Conservation (phyloP, 2,329 filamentous ascomycete genomes). For the Blastomyces percursus region DNA sequence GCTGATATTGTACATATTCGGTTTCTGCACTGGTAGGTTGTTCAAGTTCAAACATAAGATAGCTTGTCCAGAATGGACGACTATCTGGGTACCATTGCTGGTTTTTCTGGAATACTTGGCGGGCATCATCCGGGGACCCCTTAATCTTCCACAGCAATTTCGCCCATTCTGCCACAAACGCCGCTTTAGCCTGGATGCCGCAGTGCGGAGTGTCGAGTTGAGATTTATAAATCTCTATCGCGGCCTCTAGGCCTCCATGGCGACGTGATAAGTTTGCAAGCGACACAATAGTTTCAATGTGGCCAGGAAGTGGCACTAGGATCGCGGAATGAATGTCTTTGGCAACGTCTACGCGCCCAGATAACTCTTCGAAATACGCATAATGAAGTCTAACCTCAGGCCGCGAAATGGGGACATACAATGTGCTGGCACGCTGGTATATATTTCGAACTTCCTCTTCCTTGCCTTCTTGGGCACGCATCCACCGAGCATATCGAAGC, state of each 20-base stretch:
- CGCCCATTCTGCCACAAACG: slow-evolving; percentile 81
- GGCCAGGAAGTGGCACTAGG: slow-evolving; percentile 62
- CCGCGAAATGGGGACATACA: slow-evolving; percentile 77
- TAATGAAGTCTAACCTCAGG: slow-evolving; percentile 80
- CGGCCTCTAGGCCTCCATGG: slow-evolving; percentile 70
- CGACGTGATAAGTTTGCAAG: slow-evolving; percentile 79
- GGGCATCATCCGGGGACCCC: slow-evolving; percentile 67
- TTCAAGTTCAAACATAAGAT: slow-evolving; percentile 77
- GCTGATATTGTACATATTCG: slow-evolving; percentile 55
- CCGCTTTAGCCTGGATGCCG: slow-evolving; percentile 71
- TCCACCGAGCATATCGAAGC: slow-evolving; percentile 95
- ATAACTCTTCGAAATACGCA: slow-evolving; percentile 87
- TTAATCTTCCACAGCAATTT: slow-evolving; percentile 77
- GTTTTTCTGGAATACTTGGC: slow-evolving; percentile 72
- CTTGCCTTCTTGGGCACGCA: slow-evolving; percentile 67
- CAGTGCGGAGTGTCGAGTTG: slow-evolving; percentile 65
- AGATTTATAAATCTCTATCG: slow-evolving; percentile 69
- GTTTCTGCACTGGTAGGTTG: slow-evolving; percentile 59
- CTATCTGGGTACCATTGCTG: slow-evolving; percentile 76
- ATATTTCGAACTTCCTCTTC: slow-evolving; percentile 86
- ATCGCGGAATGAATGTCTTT: slow-evolving; percentile 77
- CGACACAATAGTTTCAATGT: slow-evolving; percentile 77
- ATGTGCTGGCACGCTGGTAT: slow-evolving; percentile 71
- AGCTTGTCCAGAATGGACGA: slow-evolving; percentile 78
- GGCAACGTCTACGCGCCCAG: slow-evolving; percentile 63